Percentiles rank a stretch among this genome's conserved stretches.
These are phyloP conservation scores for Nicotiana obtusifolia DNA, from an alignment of 257 asterid species.

Conservation along the genomic window DNA sequence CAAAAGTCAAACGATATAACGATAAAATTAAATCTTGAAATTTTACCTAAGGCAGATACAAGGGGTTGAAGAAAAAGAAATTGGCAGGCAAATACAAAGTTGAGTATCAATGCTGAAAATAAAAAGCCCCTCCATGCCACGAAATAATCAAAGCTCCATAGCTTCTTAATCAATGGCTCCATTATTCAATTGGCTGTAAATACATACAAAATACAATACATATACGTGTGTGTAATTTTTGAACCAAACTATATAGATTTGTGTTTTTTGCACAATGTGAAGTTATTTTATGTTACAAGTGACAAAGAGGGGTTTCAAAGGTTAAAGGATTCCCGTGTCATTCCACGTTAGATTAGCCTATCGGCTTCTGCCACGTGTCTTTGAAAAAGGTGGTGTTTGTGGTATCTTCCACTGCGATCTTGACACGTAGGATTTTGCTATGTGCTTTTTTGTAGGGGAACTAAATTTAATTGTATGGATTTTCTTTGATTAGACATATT, in stretches of 20 bases:
- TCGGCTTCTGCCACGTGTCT: slow-evolving; percentile 37
- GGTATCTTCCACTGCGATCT: neutral
- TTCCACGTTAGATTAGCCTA: slow-evolving; percentile 48
- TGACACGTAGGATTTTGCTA: slow-evolving; percentile 23
- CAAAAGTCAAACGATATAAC: neutral
- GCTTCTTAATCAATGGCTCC: slow-evolving; percentile 32
- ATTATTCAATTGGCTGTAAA: slow-evolving; percentile 1
- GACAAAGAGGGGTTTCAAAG: neutral
- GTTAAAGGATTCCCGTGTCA: slow-evolving; percentile 17
- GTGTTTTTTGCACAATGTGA: neutral
- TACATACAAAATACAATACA: neutral
- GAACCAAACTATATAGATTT: slow-evolving; percentile 6
- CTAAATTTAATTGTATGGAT: neutral
- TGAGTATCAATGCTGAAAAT: slow-evolving; percentile 39
- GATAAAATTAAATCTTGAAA: neutral
- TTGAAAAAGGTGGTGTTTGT: neutral
- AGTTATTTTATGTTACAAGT: neutral
- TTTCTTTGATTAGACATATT: neutral
- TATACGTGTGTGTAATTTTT: neutral
- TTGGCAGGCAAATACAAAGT: slow-evolving; percentile 73
- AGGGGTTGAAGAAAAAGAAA: slow-evolving; percentile 74
- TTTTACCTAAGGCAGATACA: slow-evolving; percentile 58
- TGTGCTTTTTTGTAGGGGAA: neutral
- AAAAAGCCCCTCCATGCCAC: slow-evolving; percentile 57
- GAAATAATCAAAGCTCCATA: slow-evolving; percentile 48